Conservation (phyloP, 2,329 filamentous ascomycete species). For the Trichoderma sp. region DNA sequence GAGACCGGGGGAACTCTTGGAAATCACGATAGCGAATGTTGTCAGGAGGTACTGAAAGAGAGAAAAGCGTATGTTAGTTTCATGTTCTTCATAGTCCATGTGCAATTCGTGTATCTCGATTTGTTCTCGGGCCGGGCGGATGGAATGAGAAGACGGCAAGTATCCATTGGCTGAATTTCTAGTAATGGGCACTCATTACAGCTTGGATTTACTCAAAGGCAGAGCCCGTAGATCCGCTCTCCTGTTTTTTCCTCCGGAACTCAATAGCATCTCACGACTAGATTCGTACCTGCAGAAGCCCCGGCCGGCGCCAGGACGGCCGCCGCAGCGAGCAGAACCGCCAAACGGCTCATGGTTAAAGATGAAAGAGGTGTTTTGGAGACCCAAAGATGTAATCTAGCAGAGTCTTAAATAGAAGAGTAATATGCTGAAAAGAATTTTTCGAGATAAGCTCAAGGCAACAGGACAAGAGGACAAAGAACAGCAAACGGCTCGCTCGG, state of each 20-base stretch:
- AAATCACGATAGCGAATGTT: conserved; percentile 19
- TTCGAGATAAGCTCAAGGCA: neutral
- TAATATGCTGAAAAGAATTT: neutral
- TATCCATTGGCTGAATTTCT: neutral
- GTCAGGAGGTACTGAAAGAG: conserved; percentile 5
- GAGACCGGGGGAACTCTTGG: conserved; percentile 15
- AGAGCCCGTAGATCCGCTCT: neutral
- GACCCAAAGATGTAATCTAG: neutral
- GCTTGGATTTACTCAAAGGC: neutral
- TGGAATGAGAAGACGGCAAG: neutral
- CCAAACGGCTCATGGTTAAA: conserved; percentile 18
- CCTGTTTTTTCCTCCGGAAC: neutral
- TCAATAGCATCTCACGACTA: neutral
- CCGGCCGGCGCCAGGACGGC: conserved; percentile 17
- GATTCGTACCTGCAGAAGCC: conserved; percentile 20
- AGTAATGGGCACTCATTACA: neutral
- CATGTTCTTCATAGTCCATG: neutral
- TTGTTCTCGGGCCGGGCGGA: neutral
- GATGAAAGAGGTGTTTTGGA: neutral
- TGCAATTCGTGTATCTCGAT: neutral
- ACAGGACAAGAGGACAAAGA: neutral
- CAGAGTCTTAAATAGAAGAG: neutral
- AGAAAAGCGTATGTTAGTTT: neutral
- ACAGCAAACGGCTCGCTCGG: neutral
- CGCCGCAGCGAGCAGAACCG: conserved; percentile 22